phyloP scores from a whole-genome alignment of 345 rosid genomes.

The Eucalyptus regnans region DNA sequence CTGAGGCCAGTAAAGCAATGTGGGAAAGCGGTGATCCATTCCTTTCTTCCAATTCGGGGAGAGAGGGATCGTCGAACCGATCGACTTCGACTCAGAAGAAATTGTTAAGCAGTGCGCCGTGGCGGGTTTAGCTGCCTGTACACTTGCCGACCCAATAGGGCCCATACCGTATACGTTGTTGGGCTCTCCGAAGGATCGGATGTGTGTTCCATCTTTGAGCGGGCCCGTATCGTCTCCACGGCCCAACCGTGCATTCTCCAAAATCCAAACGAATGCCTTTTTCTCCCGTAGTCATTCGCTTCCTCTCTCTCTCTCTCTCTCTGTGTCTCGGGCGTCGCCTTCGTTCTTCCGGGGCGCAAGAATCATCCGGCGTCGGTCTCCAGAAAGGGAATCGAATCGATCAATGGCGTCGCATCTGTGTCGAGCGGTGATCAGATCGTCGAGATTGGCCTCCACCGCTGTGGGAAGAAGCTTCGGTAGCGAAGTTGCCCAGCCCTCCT shows the following conservation, averaged over 20 bases:
- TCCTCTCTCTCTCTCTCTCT: not conserved
- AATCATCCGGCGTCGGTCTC: not conserved
- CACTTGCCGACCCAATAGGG: too few relatives aligned
- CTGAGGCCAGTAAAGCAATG: not conserved
- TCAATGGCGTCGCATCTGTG: constrained; percentile 53
- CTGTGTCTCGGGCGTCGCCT: not conserved
- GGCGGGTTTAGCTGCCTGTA: too few relatives aligned
- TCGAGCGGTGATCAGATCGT: constrained; percentile 32
- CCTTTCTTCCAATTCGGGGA: not conserved
- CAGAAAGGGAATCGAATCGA: not conserved
- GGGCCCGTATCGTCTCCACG: not conserved
- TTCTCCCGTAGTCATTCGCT: not conserved
- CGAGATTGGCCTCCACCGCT: constrained; percentile 11
- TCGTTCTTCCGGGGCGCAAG: not conserved
- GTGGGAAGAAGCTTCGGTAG: constrained; percentile 34
- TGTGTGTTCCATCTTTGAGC: not conserved
- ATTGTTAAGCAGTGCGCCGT: fast-evolving
- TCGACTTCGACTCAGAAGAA: not conserved
- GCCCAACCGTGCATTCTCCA: not conserved
- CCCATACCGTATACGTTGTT: not conserved
- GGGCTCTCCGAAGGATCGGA: not conserved
- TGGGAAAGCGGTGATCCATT: not conserved
- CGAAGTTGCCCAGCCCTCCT: not conserved
- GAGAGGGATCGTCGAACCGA: not conserved
- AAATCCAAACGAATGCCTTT: not conserved